Conservation (phyloP, 768 basidiomycete genomes). For the Lactifluus volemus region DNA sequence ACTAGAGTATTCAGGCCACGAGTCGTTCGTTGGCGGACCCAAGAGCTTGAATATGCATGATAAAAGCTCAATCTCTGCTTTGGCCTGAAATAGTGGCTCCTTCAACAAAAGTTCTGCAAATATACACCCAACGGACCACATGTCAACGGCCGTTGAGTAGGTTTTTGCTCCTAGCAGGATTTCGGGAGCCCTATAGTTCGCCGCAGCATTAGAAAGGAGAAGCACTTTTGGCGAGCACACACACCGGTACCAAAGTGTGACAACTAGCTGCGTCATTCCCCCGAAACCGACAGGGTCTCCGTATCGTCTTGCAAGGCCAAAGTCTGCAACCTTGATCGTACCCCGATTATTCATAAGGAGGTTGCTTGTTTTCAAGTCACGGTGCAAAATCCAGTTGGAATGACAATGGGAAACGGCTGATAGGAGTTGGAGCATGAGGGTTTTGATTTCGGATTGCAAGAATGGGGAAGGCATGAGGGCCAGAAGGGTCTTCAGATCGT, state of each 20-base stretch:
- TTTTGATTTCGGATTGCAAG: conserved; percentile 97
- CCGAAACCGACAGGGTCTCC: conserved; percentile 94
- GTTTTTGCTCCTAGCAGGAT: conserved; percentile 87
- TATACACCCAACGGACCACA: conserved; percentile 99
- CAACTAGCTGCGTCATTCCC: conserved; percentile 97
- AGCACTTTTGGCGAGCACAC: conserved; percentile 22
- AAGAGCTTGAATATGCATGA: conserved; percentile 90
- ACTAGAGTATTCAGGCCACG: conserved; percentile 78
- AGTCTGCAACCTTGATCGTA: conserved; percentile 97
- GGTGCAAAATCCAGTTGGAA: conserved; percentile 94
- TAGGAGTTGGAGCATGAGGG: conserved; percentile 84
- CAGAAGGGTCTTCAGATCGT: conserved; percentile 94
- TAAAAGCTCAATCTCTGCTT: conserved; percentile 87
- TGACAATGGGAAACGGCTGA: conserved; percentile 94
- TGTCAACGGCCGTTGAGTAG: conserved; percentile 92
- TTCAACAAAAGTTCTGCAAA: conserved; percentile 93
- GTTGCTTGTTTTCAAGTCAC: conserved; percentile 96
- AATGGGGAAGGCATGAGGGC: conserved; percentile 95
- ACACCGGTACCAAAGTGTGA: conserved; percentile 98
- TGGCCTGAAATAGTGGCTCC: conserved; percentile 96
- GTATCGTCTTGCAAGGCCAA: conserved; percentile 90
- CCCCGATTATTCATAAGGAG: conserved; percentile 98
- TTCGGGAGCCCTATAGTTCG: conserved; percentile 70
- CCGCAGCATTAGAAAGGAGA: conserved; percentile 1
- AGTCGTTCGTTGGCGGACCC: conserved; percentile 78